Conservation (phyloP, 1,139 yeast species). For the Tardiomyces depauwii region DNA sequence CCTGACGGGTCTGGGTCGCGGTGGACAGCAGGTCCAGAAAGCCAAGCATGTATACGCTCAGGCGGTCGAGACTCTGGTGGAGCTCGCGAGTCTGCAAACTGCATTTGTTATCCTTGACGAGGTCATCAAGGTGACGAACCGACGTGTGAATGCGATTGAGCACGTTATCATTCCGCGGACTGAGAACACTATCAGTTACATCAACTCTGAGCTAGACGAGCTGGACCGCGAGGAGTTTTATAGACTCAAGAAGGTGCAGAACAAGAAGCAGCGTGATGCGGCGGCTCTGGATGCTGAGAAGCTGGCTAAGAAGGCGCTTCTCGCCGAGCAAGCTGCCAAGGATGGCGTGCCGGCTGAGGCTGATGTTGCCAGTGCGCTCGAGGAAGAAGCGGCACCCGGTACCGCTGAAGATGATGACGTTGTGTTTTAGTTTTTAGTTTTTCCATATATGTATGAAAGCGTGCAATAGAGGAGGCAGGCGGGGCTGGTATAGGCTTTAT, state of each 20-base stretch:
- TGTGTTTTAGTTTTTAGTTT: slow-evolving; percentile 6
- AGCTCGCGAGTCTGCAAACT: slow-evolving; percentile 80
- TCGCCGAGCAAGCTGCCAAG: slow-evolving; percentile 4
- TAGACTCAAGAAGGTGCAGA: slow-evolving; percentile 91
- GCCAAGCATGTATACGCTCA: slow-evolving; percentile 88
- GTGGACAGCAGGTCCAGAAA: slow-evolving; percentile 96
- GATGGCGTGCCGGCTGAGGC: slow-evolving; percentile 1
- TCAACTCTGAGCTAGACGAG: slow-evolving; percentile 93
- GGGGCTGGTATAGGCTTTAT: no score
- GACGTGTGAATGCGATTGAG: slow-evolving; percentile 98
- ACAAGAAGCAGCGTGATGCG: slow-evolving; percentile 77
- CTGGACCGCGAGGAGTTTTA: slow-evolving; percentile 97
- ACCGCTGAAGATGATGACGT: slow-evolving; percentile 11
- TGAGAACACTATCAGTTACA: slow-evolving; percentile 80
- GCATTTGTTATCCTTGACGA: slow-evolving; percentile 95
- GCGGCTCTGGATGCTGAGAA: slow-evolving; percentile 29
- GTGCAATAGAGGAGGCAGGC: no score
- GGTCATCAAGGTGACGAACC: slow-evolving; percentile 92
- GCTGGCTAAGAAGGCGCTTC: slow-evolving; percentile 9
- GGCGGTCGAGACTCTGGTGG: slow-evolving; percentile 93
- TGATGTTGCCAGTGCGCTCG: slow-evolving; percentile 1
- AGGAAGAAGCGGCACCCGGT: slow-evolving; percentile 1
- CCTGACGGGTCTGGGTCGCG: slow-evolving; percentile 94
- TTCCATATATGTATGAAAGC: not conserved
- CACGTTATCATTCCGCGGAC: slow-evolving; percentile 97